Percentiles rank a stretch among this genome's conserved stretches.
Evolutionary conservation across 2,329 filamentous ascomycete genomes (phyloP).

Genomic region (Alternaria brassicicola): DNA sequence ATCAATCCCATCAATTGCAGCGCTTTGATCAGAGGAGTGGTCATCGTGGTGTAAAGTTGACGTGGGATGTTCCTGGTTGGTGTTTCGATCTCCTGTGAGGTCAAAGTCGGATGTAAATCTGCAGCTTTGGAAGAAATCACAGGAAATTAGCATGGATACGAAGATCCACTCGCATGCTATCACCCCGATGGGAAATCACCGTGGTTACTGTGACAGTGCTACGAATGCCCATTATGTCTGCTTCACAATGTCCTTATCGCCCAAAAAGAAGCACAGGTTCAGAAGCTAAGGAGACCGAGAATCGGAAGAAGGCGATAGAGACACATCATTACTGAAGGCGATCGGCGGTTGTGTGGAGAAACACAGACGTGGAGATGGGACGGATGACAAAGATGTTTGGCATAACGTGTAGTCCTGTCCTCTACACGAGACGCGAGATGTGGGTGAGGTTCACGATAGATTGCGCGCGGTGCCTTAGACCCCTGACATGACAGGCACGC

Average conservation of each 20-base stretch:
- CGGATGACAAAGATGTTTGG: background rate
- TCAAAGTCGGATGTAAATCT: background rate
- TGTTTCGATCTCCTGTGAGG: background rate
- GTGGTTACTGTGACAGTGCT: background rate
- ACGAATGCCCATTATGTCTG: background rate
- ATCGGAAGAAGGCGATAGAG: too few species aligned
- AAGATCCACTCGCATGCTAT: background rate
- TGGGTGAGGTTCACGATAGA: background rate
- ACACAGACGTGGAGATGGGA: too few species aligned
- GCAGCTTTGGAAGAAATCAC: background rate
- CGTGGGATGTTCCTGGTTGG: background rate
- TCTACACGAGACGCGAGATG: background rate
- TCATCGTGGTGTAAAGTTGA: background rate
- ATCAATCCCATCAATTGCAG: slow-evolving; percentile 15
- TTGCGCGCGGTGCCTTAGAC: slow-evolving; percentile 1
- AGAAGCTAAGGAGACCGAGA: too few species aligned
- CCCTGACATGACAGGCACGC: slow-evolving; percentile 13
- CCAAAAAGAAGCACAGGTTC: too few species aligned
- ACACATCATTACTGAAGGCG: too few species aligned
- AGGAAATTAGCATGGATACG: background rate
- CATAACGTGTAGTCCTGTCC: background rate
- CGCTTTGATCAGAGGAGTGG: too few species aligned
- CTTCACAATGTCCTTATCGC: background rate
- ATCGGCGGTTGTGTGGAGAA: too few species aligned
- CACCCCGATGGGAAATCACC: rapidly evolving